Evolutionary conservation across 768 basidiomycete genomes (phyloP), one percentile per base, ranked within the genome.

Genomic region (Boletus coccyginus): DNA sequence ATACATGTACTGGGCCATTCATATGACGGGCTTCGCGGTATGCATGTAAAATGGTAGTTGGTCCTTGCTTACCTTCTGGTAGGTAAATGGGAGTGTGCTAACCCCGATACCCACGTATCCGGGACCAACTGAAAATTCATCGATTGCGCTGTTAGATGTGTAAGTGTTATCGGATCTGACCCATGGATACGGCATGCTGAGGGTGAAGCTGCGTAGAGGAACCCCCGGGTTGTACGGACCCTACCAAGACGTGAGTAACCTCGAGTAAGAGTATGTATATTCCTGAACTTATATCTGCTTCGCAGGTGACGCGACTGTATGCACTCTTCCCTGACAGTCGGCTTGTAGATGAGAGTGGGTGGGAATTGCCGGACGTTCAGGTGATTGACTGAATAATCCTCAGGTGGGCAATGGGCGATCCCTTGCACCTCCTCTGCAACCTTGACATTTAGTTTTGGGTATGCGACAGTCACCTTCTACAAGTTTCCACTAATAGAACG

Each of bases 1-100:
- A 59, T 92, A 92, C 61, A 73, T 92, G 44, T 84, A 86, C 56
- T 92, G 90, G 90, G 81, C 81, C 0, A 83, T 91, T 56, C 81
- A 81, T 3, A 65, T 92, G 41, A 70, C 78, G 2, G 71, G 71
- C 24, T 76, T 91, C 45, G 73, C 78, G 42, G 88, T 90, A 60
- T 39, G 64, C 58, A 29, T 46, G 48, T 24, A 7, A 10, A 46
- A 13, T 17, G n/a, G 24, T 27, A 12, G 12, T 21, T 47, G 38
- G 16, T 38, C 11, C 42, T 59, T 40, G 39, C 52, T 59, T 36
- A 65, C 21, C 29, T 44, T 21, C 27, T 59, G 24, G 41, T 55
- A 88, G 85, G 80, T 88, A 17, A 87, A 87, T 60, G 77, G 76
- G 19, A 83, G 77, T 7, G 64, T 63, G 12, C 56, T 88, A 4